A percentile compares a stretch with the other conserved stretches of the same genome.
phyloP scores from a whole-genome alignment of 163 green algal species.

The Scenedesmus sp. region DNA sequence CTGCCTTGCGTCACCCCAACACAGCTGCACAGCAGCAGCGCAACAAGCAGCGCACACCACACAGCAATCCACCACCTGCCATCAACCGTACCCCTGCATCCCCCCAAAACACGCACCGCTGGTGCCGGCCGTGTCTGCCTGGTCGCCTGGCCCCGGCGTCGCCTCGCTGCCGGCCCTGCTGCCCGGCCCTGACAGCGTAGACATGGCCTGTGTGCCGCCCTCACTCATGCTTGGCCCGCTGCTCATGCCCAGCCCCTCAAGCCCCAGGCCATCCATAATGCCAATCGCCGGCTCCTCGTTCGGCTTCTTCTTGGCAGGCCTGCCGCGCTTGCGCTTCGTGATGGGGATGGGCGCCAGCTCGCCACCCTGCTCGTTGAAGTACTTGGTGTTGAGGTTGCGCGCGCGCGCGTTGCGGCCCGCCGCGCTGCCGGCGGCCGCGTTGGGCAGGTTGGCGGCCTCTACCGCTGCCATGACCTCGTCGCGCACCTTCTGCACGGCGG shows the following conservation, averaged over 20 bases:
- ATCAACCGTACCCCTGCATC: neutral
- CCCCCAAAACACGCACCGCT: neutral
- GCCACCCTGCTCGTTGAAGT: constrained; percentile 26
- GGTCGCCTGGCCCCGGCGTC: constrained; percentile 68
- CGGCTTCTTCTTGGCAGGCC: constrained; percentile 5
- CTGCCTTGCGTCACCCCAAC: no score
- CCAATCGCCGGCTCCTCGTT: constrained; percentile 18
- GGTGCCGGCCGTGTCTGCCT: constrained; percentile 26
- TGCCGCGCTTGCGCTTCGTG: constrained; percentile 52
- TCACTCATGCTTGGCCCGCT: neutral
- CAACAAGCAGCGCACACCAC: neutral
- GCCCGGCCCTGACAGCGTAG: constrained; percentile 11
- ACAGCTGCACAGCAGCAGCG: no score
- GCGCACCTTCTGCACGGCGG: constrained; percentile 55
- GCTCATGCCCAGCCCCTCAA: constrained; percentile 14
- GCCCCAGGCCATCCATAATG: constrained; percentile 33
- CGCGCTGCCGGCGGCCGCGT: constrained; percentile 10
- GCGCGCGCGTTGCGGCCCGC: constrained; percentile 28
- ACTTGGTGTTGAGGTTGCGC: constrained; percentile 46
- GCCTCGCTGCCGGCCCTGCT: constrained; percentile 67
- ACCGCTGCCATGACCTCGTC: constrained; percentile 51
- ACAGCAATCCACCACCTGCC: neutral
- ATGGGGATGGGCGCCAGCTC: constrained; percentile 37
- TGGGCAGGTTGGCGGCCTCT: constrained; percentile 23
- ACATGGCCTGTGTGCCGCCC: constrained; percentile 24